phyloP scores from a whole-genome alignment of 805 yeast genomes.

The Yamadazyma sp. region DNA sequence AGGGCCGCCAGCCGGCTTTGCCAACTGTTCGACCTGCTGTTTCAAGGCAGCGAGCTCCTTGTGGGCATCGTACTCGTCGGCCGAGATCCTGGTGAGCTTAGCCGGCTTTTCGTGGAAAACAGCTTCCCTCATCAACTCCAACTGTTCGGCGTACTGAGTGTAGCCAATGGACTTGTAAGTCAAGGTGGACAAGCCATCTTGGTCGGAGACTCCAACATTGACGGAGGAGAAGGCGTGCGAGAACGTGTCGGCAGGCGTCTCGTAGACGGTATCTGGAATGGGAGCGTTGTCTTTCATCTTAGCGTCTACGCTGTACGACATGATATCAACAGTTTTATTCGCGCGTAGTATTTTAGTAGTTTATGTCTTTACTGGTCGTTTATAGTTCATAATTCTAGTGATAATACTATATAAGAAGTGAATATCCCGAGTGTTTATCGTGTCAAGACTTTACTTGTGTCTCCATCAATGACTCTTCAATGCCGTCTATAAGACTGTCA shows the following conservation, averaged over 20 bases:
- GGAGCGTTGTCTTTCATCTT: conserved; percentile 9
- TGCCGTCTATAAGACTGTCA: conserved; percentile 78
- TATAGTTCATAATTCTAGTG: no score
- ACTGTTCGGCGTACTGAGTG: conserved; percentile 35
- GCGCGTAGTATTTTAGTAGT: no score
- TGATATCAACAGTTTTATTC: no score
- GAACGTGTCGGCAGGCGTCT: conserved; percentile 21
- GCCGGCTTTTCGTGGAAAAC: conserved; percentile 19
- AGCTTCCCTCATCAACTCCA: conserved; percentile 31
- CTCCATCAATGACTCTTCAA: conserved; percentile 44
- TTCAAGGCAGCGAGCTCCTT: conserved; percentile 20
- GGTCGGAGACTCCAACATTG: conserved; percentile 39
- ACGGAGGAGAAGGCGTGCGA: conserved; percentile 31
- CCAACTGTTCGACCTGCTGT: conserved; percentile 20
- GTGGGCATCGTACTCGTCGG: conserved; percentile 18
- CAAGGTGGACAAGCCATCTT: conserved; percentile 42
- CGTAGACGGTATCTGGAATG: conserved; percentile 17
- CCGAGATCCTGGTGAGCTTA: conserved; percentile 18
- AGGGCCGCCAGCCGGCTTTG: neutral
- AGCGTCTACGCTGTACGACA: conserved; percentile 12
- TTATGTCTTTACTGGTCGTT: no score
- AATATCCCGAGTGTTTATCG: no score
- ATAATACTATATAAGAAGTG: no score
- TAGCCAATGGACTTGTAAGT: conserved; percentile 42
- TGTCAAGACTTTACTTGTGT: no score